Percentiles rank a stretch among this genome's conserved stretches.
Conservation (phyloP, 2,329 filamentous ascomycete genomes). For the Camillea tinctor region DNA sequence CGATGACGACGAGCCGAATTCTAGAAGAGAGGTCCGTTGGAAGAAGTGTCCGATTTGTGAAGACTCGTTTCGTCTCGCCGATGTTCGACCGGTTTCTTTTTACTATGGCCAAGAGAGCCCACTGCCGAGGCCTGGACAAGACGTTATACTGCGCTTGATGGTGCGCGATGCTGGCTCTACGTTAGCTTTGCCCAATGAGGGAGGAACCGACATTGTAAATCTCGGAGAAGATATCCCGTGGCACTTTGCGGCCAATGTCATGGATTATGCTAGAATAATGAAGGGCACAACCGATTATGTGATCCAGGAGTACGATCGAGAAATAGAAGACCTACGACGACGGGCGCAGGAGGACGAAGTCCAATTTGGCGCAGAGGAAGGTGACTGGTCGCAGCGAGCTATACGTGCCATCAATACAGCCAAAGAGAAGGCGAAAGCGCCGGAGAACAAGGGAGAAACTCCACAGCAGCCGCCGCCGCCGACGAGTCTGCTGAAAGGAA, state of each 20-base stretch:
- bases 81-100: conserved; percentile 85
- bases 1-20: conserved; percentile 64
- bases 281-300: conserved; percentile 91
- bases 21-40: conserved; percentile 73
- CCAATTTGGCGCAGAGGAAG: conserved; percentile 81
- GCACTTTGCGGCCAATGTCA: conserved; percentile 90
- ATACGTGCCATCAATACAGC: conserved; percentile 70
- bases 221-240: conserved; percentile 81
- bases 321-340: conserved; percentile 69
- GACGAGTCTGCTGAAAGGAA: conserved; percentile 22
- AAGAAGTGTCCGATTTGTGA: conserved; percentile 97
- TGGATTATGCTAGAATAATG: conserved; percentile 95
- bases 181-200: conserved; percentile 82
- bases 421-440: conserved; percentile 67
- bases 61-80: conserved; percentile 88
- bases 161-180: conserved; percentile 78
- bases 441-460: conserved; percentile 33
- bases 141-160: conserved; percentile 86
- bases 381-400: conserved; percentile 88
- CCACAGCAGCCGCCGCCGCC: conserved; percentile 21
- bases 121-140: conserved; percentile 76
- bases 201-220: conserved; percentile 65
- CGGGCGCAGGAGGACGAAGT: conserved; percentile 89
- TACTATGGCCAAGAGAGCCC: conserved; percentile 85
- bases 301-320: conserved; percentile 72